Base-by-base conservation (phyloP, 2,329 filamentous ascomycete species). In the Blastomyces percursus region DNA sequence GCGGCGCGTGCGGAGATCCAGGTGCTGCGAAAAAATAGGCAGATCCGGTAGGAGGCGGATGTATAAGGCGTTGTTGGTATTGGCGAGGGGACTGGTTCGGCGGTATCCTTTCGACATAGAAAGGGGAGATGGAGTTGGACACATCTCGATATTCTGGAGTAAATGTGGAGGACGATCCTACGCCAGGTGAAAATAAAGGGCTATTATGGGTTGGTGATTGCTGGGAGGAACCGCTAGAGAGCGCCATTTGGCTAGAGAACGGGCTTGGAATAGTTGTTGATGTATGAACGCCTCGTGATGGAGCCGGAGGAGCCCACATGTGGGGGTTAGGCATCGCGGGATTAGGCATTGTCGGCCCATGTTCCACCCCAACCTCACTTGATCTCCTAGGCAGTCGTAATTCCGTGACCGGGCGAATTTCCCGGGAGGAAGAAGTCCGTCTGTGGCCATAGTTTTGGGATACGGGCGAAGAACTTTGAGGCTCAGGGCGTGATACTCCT, bases 371-470 rank as follows among this genome's bases (percentile, higher is more conserved):
- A 55, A 46, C 14, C 32, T 63, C n/a, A 27, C 59, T 40, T 35
- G 46, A 55, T 50, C 40, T 48, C 42, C 61, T 27, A n/a, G 54
- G 24, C 14, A 60, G 16, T 30, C 60, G 64, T 50, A 59, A 63
- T 35, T 67, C 64, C 14, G 63, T 66, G 38, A 60, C 65, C 6
- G 66, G 64, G 14, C 66, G 62, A 48, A 67, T 65, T 61, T 67
- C 63, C 35, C 66, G 50, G 2, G 66, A 67, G 5, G 61, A 62
- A 3, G 62, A 54, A 40, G 52, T 59, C 38, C 66, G 54, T 27
- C 61, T 59, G 56, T 64, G 64, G 21, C 21, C 14, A 40, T 61
- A 50, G n/a, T 32, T 30, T n/a, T 38, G 46, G 14, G 62, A 42
- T 21, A 44, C 14, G 4, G 62, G 57, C 40, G 58, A 55, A 12